phyloP scores from a whole-genome alignment of 352 stramenopile genomes.

The Phytophthora colocasiae region DNA sequence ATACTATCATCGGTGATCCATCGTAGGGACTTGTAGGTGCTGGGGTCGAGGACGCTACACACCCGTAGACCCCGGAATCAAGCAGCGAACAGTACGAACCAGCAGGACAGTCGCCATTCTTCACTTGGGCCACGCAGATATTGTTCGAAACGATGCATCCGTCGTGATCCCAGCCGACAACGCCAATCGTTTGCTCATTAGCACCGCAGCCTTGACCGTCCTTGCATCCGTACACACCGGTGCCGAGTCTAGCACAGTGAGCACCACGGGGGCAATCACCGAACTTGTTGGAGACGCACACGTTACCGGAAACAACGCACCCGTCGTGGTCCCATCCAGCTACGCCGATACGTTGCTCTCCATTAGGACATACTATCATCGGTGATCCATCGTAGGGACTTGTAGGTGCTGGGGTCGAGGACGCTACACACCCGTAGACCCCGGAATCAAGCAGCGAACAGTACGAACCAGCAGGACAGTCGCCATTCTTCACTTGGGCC shows the following conservation, averaged over 20 bases:
- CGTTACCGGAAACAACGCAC: conserved; percentile 4
- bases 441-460: conserved; percentile 34
- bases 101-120: conserved; percentile 19
- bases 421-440: conserved; percentile 13
- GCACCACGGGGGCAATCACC: conserved; percentile 25
- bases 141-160: conserved; percentile 29
- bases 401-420: conserved; percentile 7
- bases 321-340: conserved; percentile 9
- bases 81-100: conserved; percentile 32
- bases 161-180: conserved; percentile 34
- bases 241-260: conserved; percentile 36
- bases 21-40: conserved; percentile 1
- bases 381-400: not conserved
- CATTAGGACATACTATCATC: not conserved
- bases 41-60: conserved; percentile 1
- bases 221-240: conserved; percentile 39
- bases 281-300: not conserved
- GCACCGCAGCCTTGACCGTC: conserved; percentile 18
- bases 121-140: conserved; percentile 29
- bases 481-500: conserved; percentile 26
- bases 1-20: not conserved
- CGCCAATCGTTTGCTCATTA: conserved; percentile 30
- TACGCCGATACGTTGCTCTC: conserved; percentile 9
- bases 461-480: conserved; percentile 24
- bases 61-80: conserved; percentile 29